Evolutionary conservation across 345 rosid genomes (phyloP), one percentile per base, ranked within the genome.

Genomic region (Gossypium stocksii): DNA sequence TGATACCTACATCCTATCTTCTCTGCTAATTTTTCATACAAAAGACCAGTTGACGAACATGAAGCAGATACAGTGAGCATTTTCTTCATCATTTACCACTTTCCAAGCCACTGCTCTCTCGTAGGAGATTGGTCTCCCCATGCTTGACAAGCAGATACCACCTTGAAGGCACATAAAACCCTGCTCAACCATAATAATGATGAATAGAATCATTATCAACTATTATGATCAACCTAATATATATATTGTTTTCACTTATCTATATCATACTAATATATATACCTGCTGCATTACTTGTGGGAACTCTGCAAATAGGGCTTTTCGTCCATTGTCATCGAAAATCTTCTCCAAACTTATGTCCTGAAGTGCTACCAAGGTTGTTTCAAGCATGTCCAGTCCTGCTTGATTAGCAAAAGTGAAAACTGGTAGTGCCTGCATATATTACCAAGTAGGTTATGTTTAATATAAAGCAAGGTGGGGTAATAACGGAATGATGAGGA

Each of bases 21-120:
- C 58, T 72, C 49, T 44, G 22, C 48, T 5, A 9, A 27, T 61
- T 48, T 34, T 78, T 92, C 82, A 95, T 25, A 93, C 84, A 67
- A 95, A 95, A 60, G 98, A 95, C 98, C 99, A 95, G 81, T 90
- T 95, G 82, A 93, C 85, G 87, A 95, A 95, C 94, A 89, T 85
- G 85, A 95, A 90, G 86, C 91, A 91, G 66, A 95, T 82, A 85
- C 98, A 93, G 71, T 95, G 94, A 71, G 93, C 88, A 79, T 86
- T 90, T 77, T 93, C 97, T 43, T 93, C 93, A 16, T 95, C 98
- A 58, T 95, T 85, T 73, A 90, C 73, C 77, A 95, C 99, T 85
- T 93, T 95, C 99, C 99, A 95, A 71, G 91, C 99, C 73, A 93
- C 86, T 25, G 91, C 98, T 72, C 91, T 88, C 74, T 95, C 97